Conservation (phyloP, 108 stramenopile species). For the Parmales sp. region DNA sequence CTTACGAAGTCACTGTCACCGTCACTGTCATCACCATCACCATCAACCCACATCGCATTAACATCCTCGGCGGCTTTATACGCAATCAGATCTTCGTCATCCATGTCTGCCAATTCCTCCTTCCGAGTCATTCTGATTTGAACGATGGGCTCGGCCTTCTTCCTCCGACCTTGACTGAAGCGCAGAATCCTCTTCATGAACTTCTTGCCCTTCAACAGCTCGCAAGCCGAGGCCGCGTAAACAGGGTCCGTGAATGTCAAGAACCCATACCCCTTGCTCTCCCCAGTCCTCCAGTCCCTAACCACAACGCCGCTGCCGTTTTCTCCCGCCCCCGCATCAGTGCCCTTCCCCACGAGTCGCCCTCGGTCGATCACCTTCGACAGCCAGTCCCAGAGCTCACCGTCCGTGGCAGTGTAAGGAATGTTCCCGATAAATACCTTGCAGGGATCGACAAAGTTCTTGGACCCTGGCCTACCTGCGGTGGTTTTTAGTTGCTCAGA, state of each 20-base stretch:
- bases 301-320: slow-evolving; percentile 15
- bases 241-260: slow-evolving; percentile 60
- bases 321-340: not conserved
- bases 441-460: slow-evolving; percentile 48
- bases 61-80: too few relatives aligned
- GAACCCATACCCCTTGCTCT: slow-evolving; percentile 81
- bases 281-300: slow-evolving; percentile 70
- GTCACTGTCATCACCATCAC: too few relatives aligned
- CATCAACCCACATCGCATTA: too few relatives aligned
- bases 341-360: slow-evolving; percentile 4
- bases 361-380: too few relatives aligned
- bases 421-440: slow-evolving; percentile 61
- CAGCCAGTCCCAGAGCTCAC: slow-evolving; percentile 32
- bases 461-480: slow-evolving; percentile 62
- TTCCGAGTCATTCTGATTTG: too few relatives aligned
- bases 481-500: slow-evolving; percentile 1
- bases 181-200: slow-evolving; percentile 41
- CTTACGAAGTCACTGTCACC: too few relatives aligned
- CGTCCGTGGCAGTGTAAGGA: slow-evolving; percentile 33
- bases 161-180: slow-evolving; percentile 58
- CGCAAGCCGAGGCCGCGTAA: slow-evolving; percentile 66
- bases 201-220: slow-evolving; percentile 38
- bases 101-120: too few relatives aligned
- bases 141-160: slow-evolving; percentile 31
- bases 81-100: too few relatives aligned